Conservation (phyloP, 2,329 filamentous ascomycete species). For the Penicillium sp. region DNA sequence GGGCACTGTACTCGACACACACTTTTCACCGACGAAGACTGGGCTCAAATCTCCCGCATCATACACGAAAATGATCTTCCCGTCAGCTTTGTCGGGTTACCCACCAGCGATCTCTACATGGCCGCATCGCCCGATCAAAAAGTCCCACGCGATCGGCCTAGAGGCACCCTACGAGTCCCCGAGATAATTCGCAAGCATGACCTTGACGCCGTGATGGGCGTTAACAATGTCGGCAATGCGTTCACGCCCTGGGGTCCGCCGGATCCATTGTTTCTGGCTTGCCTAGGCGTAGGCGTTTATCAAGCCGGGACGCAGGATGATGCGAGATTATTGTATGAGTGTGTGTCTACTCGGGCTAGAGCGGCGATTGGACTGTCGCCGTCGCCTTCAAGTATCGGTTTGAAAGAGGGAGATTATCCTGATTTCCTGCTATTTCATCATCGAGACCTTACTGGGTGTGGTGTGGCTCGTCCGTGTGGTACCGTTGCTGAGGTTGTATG, state of each 20-base stretch:
- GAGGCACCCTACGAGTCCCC: constrained; percentile 68
- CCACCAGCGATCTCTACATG: constrained; percentile 76
- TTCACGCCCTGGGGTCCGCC: constrained; percentile 73
- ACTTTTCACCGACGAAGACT: constrained; percentile 58
- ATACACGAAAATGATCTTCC: constrained; percentile 60
- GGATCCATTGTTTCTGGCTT: constrained; percentile 69
- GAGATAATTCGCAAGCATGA: constrained; percentile 65
- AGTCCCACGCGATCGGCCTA: constrained; percentile 42
- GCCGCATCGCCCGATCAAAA: constrained; percentile 57
- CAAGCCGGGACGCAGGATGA: constrained; percentile 68
- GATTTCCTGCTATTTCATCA: constrained; percentile 36
- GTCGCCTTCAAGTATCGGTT: constrained; percentile 5
- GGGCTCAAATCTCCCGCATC: constrained; percentile 54
- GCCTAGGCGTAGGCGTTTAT: constrained; percentile 69
- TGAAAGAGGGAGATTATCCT: constrained; percentile 22
- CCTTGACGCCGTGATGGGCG: constrained; percentile 65
- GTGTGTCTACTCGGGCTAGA: constrained; percentile 55
- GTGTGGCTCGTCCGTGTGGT: constrained; percentile 33
- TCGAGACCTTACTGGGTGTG: constrained; percentile 42
- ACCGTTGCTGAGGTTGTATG: constrained; percentile 47
- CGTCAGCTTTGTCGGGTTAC: constrained; percentile 71
- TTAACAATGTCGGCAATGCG: constrained; percentile 77
- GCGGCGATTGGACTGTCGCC: constrained; percentile 42
- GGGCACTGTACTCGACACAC: constrained; percentile 74
- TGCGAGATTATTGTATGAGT: constrained; percentile 63